Conservation (phyloP, 2,329 filamentous ascomycete species). For the Colletotrichum horii region DNA sequence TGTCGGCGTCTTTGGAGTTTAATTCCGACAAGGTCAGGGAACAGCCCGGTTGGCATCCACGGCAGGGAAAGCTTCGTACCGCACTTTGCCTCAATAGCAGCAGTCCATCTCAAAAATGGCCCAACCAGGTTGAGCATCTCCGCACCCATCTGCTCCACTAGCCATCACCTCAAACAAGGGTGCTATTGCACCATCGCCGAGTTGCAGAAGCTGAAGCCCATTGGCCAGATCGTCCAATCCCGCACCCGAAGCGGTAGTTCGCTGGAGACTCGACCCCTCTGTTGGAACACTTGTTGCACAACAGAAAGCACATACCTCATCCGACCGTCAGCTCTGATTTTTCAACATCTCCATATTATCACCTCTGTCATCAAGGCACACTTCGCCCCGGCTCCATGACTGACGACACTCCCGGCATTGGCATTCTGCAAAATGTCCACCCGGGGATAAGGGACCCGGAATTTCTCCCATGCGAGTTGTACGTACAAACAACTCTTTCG, state of each 20-base stretch:
- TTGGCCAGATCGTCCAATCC: neutral
- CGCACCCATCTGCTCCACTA: neutral
- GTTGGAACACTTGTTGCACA: constrained; percentile 4
- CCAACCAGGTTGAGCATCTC: constrained; percentile 18
- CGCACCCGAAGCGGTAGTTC: constrained; percentile 7
- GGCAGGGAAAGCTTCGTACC: constrained; percentile 5
- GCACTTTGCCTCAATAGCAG: neutral
- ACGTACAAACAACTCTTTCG: neutral
- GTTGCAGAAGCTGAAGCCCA: constrained; percentile 20
- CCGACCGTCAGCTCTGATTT: constrained; percentile 15
- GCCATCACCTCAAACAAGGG: constrained; percentile 21
- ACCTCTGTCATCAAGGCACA: constrained; percentile 8
- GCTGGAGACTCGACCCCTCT: constrained; percentile 3
- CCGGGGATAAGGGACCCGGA: neutral
- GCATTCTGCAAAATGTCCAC: constrained; percentile 1
- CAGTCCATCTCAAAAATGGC: neutral
- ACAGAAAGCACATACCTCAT: neutral
- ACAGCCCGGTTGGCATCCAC: neutral
- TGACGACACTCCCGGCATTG: constrained; percentile 9
- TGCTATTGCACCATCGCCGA: constrained; percentile 22
- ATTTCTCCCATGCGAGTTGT: neutral
- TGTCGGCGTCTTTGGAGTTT: neutral
- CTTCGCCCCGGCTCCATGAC: constrained; percentile 2
- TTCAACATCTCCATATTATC: constrained; percentile 17
- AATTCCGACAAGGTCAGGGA: neutral